These are phyloP conservation scores for Fusarium bulbicola DNA, from an alignment of 2,329 filamentous ascomycete genomes.

Conservation along the genomic window DNA sequence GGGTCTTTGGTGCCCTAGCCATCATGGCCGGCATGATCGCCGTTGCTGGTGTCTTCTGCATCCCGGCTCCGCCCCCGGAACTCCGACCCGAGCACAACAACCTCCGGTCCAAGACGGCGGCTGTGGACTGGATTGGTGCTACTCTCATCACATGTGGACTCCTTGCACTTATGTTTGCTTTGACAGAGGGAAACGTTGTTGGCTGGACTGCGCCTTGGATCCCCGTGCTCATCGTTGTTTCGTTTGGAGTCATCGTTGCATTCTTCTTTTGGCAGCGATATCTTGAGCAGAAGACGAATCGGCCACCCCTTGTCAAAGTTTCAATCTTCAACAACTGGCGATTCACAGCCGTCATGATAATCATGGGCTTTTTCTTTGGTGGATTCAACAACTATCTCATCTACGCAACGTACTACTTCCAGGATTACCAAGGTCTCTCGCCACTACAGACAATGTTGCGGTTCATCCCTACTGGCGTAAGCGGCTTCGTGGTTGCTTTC, in stretches of 20 bases:
- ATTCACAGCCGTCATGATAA: constrained; percentile 70
- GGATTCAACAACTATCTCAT: constrained; percentile 75
- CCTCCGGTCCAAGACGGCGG: constrained; percentile 49
- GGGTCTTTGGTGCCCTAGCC: constrained; percentile 72
- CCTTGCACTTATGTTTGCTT: constrained; percentile 70
- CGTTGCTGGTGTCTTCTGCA: constrained; percentile 65
- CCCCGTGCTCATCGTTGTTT: constrained; percentile 65
- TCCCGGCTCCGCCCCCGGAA: constrained; percentile 60
- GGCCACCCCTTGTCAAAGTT: constrained; percentile 71
- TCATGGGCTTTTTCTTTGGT: constrained; percentile 73
- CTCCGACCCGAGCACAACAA: constrained; percentile 36
- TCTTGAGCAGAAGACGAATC: constrained; percentile 44
- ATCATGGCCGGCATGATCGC: constrained; percentile 67
- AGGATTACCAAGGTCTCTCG: constrained; percentile 70
- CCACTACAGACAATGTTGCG: constrained; percentile 74
- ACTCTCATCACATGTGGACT: constrained; percentile 69
- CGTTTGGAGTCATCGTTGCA: constrained; percentile 62
- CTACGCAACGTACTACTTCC: constrained; percentile 75
- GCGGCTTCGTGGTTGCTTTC: constrained; percentile 65
- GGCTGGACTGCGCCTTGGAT: constrained; percentile 74
- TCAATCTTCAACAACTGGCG: constrained; percentile 68
- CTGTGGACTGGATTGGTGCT: constrained; percentile 74
- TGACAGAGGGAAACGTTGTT: constrained; percentile 75
- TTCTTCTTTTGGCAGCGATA: constrained; percentile 70
- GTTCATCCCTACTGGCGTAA: constrained; percentile 72